A percentile compares a stretch with the other conserved stretches of the same genome.
Evolutionary conservation across 345 rosid species (phyloP).

Genomic region (Euclidium syriacum): DNA sequence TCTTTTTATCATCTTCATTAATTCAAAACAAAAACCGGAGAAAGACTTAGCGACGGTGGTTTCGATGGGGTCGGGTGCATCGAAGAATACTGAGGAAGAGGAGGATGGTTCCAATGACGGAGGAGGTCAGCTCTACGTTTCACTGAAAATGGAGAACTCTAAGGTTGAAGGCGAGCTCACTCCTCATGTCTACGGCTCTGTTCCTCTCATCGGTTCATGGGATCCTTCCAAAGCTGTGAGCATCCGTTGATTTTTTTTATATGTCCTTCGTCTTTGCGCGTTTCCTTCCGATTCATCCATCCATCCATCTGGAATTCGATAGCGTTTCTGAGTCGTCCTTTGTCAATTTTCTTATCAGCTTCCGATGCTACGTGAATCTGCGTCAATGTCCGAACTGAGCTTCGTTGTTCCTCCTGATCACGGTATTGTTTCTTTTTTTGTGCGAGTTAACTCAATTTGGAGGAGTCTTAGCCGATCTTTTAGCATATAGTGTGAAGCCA

Average conservation of each 20-base stretch:
- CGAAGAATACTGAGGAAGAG: constrained; percentile 56
- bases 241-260: not conserved
- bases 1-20: not conserved
- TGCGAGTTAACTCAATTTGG: not conserved
- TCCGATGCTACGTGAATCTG: constrained; percentile 84
- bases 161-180: constrained; percentile 74
- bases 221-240: constrained; percentile 86
- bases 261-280: not conserved
- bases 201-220: constrained; percentile 91
- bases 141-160: constrained; percentile 82
- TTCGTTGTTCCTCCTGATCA: constrained; percentile 98
- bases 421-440: constrained; percentile 35
- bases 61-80: constrained; percentile 74
- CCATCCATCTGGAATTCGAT: not conserved
- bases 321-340: not conserved
- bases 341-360: constrained; percentile 38
- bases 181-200: constrained; percentile 94
- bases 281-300: not conserved
- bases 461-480: not conserved
- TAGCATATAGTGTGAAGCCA: not conserved
- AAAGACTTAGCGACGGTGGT: not conserved
- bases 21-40: not conserved
- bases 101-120: constrained; percentile 60
- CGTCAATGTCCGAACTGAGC: constrained; percentile 85
- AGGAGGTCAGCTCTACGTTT: constrained; percentile 84